Evolutionary conservation across 257 asterid species (phyloP), one percentile per base, ranked within the genome.

Genomic region (Ehretia macrophylla): DNA sequence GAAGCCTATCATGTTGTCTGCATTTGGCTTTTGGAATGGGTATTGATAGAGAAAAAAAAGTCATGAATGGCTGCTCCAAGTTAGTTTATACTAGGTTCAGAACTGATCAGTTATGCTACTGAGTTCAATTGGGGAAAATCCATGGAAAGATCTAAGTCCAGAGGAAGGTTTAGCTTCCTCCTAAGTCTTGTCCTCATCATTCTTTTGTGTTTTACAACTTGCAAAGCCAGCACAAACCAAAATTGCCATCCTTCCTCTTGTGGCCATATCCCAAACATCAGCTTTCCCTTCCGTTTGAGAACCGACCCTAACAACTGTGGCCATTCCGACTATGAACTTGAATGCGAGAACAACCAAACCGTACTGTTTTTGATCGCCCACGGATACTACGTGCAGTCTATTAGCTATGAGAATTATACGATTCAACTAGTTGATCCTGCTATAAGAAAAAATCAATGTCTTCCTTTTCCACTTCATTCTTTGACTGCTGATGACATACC

Each of bases 281-380:
- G 68, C 60, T 53, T 39, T 53, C 82, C 82, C n/a, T 78, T 72
- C 51, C 64, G 69, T 20, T 51, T 62, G 50, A 69, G 38, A 60
- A 8, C 35, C 32, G 74, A 68, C 37, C 68, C 68, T 2, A 10
- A 44, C 14, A 21, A 47, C 16, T 42, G 47, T 42, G 47, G 69
- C 20, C 35, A 62, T 59, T 45, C 58, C 14, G 52, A 8, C 16
- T 75, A 47, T 6, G 73, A 75, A 64, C 64, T 75, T 16, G 66
- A 45, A 5, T 81, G 84, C 14, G 60, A 45, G 56, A 62, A 70
- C 69, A 71, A 70, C 39, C 66, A 35, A 10, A 49, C 78, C 32
- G 10, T 59, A 14, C 14, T 75, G 0, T 40, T 12, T 27, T 53
- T 78, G 8, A 10, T 53, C 32, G 62, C 77, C n/a, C 48, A 51